phyloP scores from a whole-genome alignment of 169 alveolate species.

The Eimeria tenella region DNA sequence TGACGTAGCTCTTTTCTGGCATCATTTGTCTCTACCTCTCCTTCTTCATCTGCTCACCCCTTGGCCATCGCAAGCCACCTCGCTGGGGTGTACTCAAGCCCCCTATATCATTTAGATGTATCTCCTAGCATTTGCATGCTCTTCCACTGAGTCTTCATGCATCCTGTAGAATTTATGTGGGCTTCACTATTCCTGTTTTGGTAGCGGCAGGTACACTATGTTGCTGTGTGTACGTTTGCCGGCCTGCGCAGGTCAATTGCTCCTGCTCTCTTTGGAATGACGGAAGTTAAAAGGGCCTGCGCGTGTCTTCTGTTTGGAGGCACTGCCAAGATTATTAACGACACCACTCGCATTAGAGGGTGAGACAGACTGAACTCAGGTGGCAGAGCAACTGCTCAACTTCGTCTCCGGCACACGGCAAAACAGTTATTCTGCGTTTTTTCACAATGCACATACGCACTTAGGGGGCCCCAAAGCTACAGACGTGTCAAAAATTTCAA shows the following conservation, averaged over 20 bases:
- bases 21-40: not conserved
- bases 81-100: too few relatives aligned
- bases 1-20: conserved; percentile 82
- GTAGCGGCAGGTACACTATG: too few relatives aligned
- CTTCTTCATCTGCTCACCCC: not conserved
- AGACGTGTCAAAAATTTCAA: not conserved
- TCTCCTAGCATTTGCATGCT: too few relatives aligned
- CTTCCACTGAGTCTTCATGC: too few relatives aligned
- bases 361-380: conserved; percentile 78
- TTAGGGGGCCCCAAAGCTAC: not conserved
- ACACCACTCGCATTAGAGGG: conserved; percentile 98
- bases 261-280: conserved; percentile 98
- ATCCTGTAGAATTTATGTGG: too few relatives aligned
- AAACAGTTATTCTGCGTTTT: too few relatives aligned
- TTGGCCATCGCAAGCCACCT: too few relatives aligned
- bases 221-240: not conserved
- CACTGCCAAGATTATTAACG: conserved; percentile 96
- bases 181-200: too few relatives aligned
- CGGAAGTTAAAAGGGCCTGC: conserved; percentile 97
- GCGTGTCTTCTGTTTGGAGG: conserved; percentile 99
- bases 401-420: too few relatives aligned
- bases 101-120: too few relatives aligned
- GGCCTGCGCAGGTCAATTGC: conserved; percentile 93
- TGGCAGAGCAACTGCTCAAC: not conserved
- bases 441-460: too few relatives aligned